A percentile compares a stretch with the other conserved stretches of the same genome.
Conservation (phyloP, 345 rosid genomes). For the Salix dunnii region DNA sequence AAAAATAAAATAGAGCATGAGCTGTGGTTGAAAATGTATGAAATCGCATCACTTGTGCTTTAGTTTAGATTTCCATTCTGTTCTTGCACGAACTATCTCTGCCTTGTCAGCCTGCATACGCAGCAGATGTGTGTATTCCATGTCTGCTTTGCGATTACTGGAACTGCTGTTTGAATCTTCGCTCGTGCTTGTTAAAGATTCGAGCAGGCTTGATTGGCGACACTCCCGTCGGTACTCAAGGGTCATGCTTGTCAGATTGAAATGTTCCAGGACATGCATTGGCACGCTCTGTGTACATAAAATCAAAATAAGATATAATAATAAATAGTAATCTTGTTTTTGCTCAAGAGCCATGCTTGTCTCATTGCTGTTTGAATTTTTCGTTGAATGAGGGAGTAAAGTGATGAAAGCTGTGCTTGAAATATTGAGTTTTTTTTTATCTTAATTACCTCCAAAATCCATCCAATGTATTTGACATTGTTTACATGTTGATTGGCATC, state of each 20-base stretch:
- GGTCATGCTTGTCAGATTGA: slow-evolving; percentile 20
- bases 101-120: slow-evolving; percentile 50
- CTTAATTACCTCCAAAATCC: slow-evolving; percentile 23
- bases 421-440: neutral
- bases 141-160: slow-evolving; percentile 23
- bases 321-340: neutral
- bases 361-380: no score
- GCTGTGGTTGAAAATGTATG: neutral
- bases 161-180: slow-evolving; percentile 18
- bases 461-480: slow-evolving; percentile 28
- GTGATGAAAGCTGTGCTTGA: neutral
- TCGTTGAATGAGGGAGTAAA: no score
- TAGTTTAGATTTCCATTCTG: slow-evolving; percentile 49
- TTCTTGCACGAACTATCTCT: slow-evolving; percentile 52
- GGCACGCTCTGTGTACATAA: slow-evolving; percentile 14
- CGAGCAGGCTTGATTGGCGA: slow-evolving; percentile 17
- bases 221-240: slow-evolving; percentile 26
- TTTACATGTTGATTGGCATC: slow-evolving; percentile 28
- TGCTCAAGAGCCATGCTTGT: neutral
- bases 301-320: no score
- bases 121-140: slow-evolving; percentile 48
- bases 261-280: slow-evolving; percentile 21
- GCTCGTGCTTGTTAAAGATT: slow-evolving; percentile 15
- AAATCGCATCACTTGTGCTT: slow-evolving; percentile 1
- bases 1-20: neutral